phyloP scores from a whole-genome alignment of 257 asterid genomes.

The Penstemon newberryi region DNA sequence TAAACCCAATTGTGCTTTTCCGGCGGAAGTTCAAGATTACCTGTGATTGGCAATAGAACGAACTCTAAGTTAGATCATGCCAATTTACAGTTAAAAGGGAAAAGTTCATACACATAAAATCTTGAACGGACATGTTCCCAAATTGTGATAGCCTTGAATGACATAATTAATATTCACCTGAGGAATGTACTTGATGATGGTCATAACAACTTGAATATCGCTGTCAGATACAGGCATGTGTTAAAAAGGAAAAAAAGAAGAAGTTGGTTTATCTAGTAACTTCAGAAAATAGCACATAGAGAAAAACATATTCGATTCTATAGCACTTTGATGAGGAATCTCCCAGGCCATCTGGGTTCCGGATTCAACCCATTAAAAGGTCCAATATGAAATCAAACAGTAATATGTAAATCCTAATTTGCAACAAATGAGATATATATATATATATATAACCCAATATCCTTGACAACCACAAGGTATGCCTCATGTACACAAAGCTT shows the following conservation, averaged over 20 bases:
- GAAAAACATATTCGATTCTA: too few relatives aligned
- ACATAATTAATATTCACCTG: conserved; percentile 53
- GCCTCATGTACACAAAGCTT: too few relatives aligned
- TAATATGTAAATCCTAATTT: too few relatives aligned
- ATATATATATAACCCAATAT: too few relatives aligned
- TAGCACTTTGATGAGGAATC: too few relatives aligned
- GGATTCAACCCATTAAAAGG: too few relatives aligned
- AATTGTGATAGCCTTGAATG: background rate
- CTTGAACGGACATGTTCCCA: background rate
- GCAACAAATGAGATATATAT: too few relatives aligned
- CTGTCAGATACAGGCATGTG: conserved; percentile 38
- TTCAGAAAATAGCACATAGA: background rate
- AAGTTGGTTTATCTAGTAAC: background rate
- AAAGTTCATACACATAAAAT: background rate
- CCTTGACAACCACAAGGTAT: too few relatives aligned
- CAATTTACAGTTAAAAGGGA: background rate
- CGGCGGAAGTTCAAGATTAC: conserved; percentile 66
- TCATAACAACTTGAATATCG: conserved; percentile 81
- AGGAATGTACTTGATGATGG: conserved; percentile 86
- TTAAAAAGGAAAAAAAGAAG: background rate
- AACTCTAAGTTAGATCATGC: conserved; percentile 14
- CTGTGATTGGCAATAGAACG: conserved; percentile 34
- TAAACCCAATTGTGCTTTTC: conserved; percentile 86
- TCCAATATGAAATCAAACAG: too few relatives aligned
- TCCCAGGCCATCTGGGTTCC: too few relatives aligned